Evolutionary conservation across 2,329 filamentous ascomycete genomes (phyloP), one percentile per base, ranked within the genome.

Genomic region (Fusarium sp.): DNA sequence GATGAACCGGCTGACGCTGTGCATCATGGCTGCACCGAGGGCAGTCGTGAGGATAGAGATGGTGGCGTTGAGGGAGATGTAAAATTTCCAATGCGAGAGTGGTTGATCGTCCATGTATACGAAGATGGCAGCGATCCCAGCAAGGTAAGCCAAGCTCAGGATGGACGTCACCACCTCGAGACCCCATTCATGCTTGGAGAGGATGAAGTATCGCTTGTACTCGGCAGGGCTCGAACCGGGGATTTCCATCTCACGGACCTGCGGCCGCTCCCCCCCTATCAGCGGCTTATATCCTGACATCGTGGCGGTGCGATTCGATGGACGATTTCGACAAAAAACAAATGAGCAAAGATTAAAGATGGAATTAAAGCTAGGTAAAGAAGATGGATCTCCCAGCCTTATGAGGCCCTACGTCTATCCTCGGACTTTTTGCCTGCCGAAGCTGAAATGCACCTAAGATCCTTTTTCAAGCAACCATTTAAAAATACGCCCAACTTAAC

Each of bases 1-100:
- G 29, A 73, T 71, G 22, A 62, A 73, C 10, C 54, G 45, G 45
- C 71, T 69, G n/a, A 71, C 65, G 4, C 40, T 45, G 24, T 69
- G 62, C 71, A 71, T 69, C 34, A 73, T 29, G 14, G 47, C 9
- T 2, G 68, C 65, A 22, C 59, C 37, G 20, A 62, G 71, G 20
- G 11, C 14, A 9, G 68, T 71, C 9, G 71, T 62, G 13, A 71
- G 56, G 20, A 69, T 57, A 0, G 71, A 60, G 9, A 71, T 50
- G 38, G 34, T 45, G 5, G 70, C 29, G 52, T 66, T 73, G 34
- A 71, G 37, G 5, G 70, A 66, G 31, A 73, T 62, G 37, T 4
- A 29, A 20, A n/a, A 14, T 5, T 11, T 5, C 70, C 70, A 72
- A 13, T n/a, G 35, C 14, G 67, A 67, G 27, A 68, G 37, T 29